phyloP scores from a whole-genome alignment of 352 stramenopile genomes.

The Globisporangium solare region DNA sequence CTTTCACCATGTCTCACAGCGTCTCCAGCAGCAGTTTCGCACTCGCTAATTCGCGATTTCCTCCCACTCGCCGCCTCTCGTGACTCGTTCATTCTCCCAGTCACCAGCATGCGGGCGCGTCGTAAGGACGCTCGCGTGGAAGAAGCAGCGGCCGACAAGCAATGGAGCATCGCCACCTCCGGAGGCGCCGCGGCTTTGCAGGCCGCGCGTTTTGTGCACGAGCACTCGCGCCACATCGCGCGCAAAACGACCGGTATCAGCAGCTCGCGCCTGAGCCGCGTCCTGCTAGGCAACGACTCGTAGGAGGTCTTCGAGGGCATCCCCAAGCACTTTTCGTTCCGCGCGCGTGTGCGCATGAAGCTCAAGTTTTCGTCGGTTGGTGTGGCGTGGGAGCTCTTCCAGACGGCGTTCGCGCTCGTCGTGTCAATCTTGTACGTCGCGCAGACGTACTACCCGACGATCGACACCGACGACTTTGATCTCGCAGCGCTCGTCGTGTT shows the following conservation, averaged over 20 bases:
- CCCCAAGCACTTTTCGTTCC: slow-evolving; percentile 43
- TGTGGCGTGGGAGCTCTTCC: slow-evolving; percentile 50
- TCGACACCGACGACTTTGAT: slow-evolving; percentile 29
- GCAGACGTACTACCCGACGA: slow-evolving; percentile 37
- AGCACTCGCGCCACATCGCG: not conserved
- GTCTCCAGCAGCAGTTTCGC: no score
- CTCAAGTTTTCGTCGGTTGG: slow-evolving; percentile 47
- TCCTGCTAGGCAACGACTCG: slow-evolving; percentile 15
- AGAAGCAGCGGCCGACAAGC: no score
- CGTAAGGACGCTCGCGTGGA: no score
- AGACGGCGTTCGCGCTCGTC: slow-evolving; percentile 49
- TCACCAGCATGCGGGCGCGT: no score
- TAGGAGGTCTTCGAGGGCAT: slow-evolving; percentile 48
- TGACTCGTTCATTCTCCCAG: no score
- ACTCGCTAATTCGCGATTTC: no score
- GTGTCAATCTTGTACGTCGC: slow-evolving; percentile 47
- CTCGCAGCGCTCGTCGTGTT: slow-evolving; percentile 39
- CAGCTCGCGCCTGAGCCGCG: slow-evolving; percentile 5
- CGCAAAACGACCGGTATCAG: not conserved
- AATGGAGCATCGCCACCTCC: no score
- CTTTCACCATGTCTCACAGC: no score
- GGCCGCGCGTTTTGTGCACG: not conserved
- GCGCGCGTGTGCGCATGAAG: slow-evolving; percentile 53
- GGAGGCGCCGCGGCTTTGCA: no score
- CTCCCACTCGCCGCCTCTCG: no score